Evolutionary conservation across 1,284 basidiomycete species (phyloP), one percentile per base, ranked within the genome.

Genomic region (Ceratobasidium sp.): DNA sequence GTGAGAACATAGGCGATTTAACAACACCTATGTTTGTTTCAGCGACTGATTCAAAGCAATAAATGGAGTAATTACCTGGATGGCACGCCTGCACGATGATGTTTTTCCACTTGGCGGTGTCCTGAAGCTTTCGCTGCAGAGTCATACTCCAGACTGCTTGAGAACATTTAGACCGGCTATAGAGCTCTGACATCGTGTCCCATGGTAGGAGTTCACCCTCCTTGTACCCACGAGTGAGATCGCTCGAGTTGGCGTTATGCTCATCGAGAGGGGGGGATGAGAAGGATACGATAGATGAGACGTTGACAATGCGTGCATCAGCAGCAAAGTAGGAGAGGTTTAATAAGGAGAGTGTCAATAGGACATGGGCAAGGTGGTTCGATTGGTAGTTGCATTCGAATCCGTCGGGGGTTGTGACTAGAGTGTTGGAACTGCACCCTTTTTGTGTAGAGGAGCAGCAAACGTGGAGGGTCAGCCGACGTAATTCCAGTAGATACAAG

Each of bases 41-140:
- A 31, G 4, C 12, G 8, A 29, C 27, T 17, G 40, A 1, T 22
- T 49, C 10, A 49, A 20, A 38, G 1, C 22, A 68, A 20, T 12
- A 42, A 22, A 15, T n/a, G 31, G n/a, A 25, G 5, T 25, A 32
- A 58, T 31, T 55, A 62, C 71, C 71, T n/a, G 71, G 71, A 34
- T 72, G 71, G 42, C 71, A 72, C 20, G 45, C 52, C 38, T 69
- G 62, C n/a, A 72, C 71, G 1, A 70, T 62, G n/a, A 70, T 38
- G 47, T 62, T 64, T 17, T 70, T 72, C 64, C 56, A 72, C 35
- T 60, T 52, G n/a, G 35, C 38, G n/a, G 38, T 58, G 7, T 43
- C 20, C 32, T 45, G 12, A n/a, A 72, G 42, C n/a, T 68, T 69
- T n/a, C 58, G 64, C 40, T 72, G 71, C 27, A 70, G 34, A 34